phyloP scores from a whole-genome alignment of 1,139 yeast genomes.

The Hyphopichia pseudoburtonii region DNA sequence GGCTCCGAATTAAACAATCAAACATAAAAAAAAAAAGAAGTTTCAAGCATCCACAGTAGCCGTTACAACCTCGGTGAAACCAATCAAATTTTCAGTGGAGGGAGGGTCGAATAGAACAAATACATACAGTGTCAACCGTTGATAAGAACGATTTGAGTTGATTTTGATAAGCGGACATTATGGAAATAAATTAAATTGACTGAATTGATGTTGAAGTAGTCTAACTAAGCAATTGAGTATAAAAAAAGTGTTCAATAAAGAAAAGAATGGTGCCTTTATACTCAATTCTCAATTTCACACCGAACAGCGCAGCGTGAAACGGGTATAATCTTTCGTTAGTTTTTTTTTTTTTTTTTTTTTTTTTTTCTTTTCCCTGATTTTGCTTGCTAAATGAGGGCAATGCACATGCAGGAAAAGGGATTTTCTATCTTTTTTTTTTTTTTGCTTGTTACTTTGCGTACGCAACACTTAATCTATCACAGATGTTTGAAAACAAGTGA shows the following conservation, averaged over 20 bases:
- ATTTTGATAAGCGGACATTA: conserved; percentile 6
- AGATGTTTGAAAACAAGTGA: too few relatives aligned
- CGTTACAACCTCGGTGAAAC: too few relatives aligned
- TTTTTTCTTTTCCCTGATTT: background rate
- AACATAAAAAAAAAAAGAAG: background rate
- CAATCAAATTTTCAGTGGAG: too few relatives aligned
- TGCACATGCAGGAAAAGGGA: too few relatives aligned
- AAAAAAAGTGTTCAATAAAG: background rate
- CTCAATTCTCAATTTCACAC: background rate
- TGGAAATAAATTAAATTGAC: background rate
- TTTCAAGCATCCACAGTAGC: too few relatives aligned
- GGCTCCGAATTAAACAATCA: too few relatives aligned
- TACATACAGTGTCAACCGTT: conserved; percentile 3
- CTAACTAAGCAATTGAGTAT: background rate
- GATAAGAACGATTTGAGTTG: conserved; percentile 5
- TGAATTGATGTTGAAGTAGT: background rate
- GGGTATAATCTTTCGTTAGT: background rate
- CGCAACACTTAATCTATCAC: too few relatives aligned
- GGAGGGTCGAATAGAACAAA: too few relatives aligned
- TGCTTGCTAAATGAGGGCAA: background rate
- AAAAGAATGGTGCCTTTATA: background rate
- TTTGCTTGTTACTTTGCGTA: too few relatives aligned
- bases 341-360: background rate
- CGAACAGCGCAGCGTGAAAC: conserved; percentile 3
- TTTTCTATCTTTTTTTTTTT: too few relatives aligned